Percentiles rank a stretch among this genome's conserved stretches.
Conservation (phyloP, 2,329 filamentous ascomycete species). For the Acrocalymma vagum region DNA sequence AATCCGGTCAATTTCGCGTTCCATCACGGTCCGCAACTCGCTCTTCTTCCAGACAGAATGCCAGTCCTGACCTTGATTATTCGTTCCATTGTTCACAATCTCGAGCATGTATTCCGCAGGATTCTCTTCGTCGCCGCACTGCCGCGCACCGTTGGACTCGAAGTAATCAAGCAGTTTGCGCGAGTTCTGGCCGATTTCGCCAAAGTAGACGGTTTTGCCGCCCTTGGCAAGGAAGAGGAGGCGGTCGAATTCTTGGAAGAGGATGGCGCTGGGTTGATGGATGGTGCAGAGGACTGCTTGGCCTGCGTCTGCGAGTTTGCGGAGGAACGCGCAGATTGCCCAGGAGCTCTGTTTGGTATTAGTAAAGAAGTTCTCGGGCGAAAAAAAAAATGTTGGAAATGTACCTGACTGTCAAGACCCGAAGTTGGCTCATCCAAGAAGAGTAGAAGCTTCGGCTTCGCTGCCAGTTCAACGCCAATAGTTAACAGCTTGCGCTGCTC, state of each 20-base stretch:
- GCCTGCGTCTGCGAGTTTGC: conserved; percentile 63
- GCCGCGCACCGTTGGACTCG: conserved; percentile 67
- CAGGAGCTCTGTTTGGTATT: conserved; percentile 59
- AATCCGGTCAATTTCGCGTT: conserved; percentile 50
- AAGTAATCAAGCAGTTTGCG: conserved; percentile 61
- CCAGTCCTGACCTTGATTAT: conserved; percentile 47
- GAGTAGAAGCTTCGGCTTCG: conserved; percentile 69
- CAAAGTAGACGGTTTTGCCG: conserved; percentile 57
- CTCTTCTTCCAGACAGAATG: conserved; percentile 48
- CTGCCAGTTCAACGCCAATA: conserved; percentile 76
- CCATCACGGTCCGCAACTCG: conserved; percentile 29
- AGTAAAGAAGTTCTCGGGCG: conserved; percentile 4
- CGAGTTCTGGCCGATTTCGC: conserved; percentile 55
- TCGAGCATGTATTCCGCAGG: conserved; percentile 81
- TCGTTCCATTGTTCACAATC: conserved; percentile 47
- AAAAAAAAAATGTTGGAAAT: conserved; percentile 2
- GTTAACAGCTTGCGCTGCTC: conserved; percentile 76
- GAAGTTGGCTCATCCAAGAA: conserved; percentile 69
- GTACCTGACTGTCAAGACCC: conserved; percentile 65
- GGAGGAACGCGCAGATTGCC: conserved; percentile 69
- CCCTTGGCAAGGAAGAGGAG: conserved; percentile 55
- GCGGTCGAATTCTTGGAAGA: conserved; percentile 57
- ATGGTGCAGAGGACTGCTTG: conserved; percentile 59
- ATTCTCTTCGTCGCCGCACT: conserved; percentile 70
- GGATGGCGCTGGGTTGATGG: conserved; percentile 55